Evolutionary conservation across 768 basidiomycete genomes (phyloP), one percentile per base, ranked within the genome.

Genomic region (Peribolospora baueri): DNA sequence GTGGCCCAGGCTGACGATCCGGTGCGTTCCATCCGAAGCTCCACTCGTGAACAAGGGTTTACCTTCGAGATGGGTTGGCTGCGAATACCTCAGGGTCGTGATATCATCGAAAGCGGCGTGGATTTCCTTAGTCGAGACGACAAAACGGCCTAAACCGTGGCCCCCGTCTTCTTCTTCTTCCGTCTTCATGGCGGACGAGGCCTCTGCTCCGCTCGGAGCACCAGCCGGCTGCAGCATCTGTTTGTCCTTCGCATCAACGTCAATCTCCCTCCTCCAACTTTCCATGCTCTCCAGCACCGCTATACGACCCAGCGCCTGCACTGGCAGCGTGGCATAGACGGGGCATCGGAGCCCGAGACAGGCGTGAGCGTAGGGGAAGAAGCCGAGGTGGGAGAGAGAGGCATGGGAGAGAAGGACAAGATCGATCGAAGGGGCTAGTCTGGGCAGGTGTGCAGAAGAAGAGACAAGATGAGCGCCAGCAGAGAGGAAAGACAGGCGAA

Each of bases 51-150:
- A 38, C 45, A 5, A 10, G 41, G 9, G 71, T 66, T 62, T 47
- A 85, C 90, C 90, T 73, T 85, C 82, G 40, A 98, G 74, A 69
- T 91, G 88, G 5, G 85, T 83, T 3, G 91, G 91, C 61, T 95
- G 90, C 7, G 87, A 90, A 65, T 91, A 97, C 54, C 90, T 76
- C 60, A 97, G 75, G 2, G 87, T 84, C 62, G 83, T 93, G 60
- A 97, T 75, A 4, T 78, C 78, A 60, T 90, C 83, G 66, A 95
- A 95, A 3, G 91, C 85, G 57, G 87, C 84, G 62, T 86, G 80
- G 7, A 98, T 81, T 69, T 95, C 83, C 50, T 80, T 77, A 3
- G 75, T 68, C 10, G 82, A 85, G 5, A 86, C 75, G 57, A 93
- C 25, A 25, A 25, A 25, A 25, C 25, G 25, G 36, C 50, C n/a